Evolutionary conservation across 2,329 filamentous ascomycete genomes (phyloP).

Genomic region (Pestalotiopsis sp.): DNA sequence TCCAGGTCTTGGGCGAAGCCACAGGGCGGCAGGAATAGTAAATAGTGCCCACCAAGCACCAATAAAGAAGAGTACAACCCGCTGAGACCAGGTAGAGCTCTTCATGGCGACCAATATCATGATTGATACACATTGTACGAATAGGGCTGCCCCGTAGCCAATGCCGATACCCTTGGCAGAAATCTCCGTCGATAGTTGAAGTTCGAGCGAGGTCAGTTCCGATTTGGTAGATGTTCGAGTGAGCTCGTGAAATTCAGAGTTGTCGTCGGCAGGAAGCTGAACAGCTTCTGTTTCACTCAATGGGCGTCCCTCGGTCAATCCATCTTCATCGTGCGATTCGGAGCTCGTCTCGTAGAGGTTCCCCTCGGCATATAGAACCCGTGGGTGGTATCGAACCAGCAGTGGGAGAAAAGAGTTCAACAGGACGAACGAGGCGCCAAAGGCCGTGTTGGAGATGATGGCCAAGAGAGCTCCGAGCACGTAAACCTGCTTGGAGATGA

Average conservation of each 20-base stretch:
- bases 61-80: slow-evolving; percentile 82
- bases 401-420: slow-evolving; percentile 94
- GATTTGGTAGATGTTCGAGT: slow-evolving; percentile 42
- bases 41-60: slow-evolving; percentile 93
- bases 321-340: slow-evolving; percentile 31
- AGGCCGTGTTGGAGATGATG: slow-evolving; percentile 89
- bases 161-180: slow-evolving; percentile 92
- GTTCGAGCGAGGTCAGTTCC: slow-evolving; percentile 62
- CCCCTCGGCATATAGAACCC: slow-evolving; percentile 31
- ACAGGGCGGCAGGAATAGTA: slow-evolving; percentile 83
- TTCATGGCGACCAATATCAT: slow-evolving; percentile 70
- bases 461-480: slow-evolving; percentile 80
- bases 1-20: slow-evolving; percentile 84
- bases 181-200: slow-evolving; percentile 84
- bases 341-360: slow-evolving; percentile 28
- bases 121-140: slow-evolving; percentile 81
- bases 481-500: slow-evolving; percentile 73
- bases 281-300: slow-evolving; percentile 46
- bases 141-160: slow-evolving; percentile 83
- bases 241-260: slow-evolving; percentile 31
- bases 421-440: slow-evolving; percentile 92
- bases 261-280: slow-evolving; percentile 39
- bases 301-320: slow-evolving; percentile 25
- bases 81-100: slow-evolving; percentile 81
- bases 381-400: slow-evolving; percentile 82